A percentile compares a stretch with the other conserved stretches of the same genome.
phyloP scores from a whole-genome alignment of 306 rosid species.

The Luffa acutangula region DNA sequence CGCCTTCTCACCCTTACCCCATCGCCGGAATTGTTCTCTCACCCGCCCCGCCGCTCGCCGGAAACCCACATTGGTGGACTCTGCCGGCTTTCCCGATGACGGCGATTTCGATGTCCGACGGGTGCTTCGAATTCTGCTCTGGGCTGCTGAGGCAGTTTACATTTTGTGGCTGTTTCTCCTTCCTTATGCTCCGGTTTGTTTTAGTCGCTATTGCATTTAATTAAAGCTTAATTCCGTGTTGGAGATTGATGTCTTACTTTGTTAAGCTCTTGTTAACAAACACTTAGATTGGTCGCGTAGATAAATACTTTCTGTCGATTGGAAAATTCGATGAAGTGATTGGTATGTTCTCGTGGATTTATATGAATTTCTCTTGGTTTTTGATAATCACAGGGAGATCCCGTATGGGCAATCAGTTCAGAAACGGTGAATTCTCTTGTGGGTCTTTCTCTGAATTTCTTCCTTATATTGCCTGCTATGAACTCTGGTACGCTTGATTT shows the following conservation, averaged over 20 bases:
- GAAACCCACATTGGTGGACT: slow-evolving; percentile 17
- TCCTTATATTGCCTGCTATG: slow-evolving; percentile 61
- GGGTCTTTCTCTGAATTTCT: slow-evolving; percentile 81
- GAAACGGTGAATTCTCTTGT: slow-evolving; percentile 60
- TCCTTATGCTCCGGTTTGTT: slow-evolving; percentile 65
- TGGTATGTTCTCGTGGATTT: too few relatives aligned
- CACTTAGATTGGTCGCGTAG: neutral
- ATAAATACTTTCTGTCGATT: neutral
- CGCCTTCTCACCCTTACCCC: slow-evolving; percentile 1
- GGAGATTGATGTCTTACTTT: neutral
- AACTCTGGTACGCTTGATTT: slow-evolving; percentile 52
- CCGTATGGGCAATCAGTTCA: slow-evolving; percentile 85
- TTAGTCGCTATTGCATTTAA: neutral
- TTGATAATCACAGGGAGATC: slow-evolving; percentile 63
- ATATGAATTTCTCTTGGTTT: neutral
- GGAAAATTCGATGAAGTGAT: neutral
- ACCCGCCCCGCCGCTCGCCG: slow-evolving; percentile 31
- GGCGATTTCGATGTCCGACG: slow-evolving; percentile 18
- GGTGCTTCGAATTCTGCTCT: slow-evolving; percentile 31
- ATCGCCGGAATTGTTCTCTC: slow-evolving; percentile 5
- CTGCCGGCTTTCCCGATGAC: slow-evolving; percentile 12
- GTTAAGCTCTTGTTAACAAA: neutral
- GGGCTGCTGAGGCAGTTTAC: slow-evolving; percentile 65
- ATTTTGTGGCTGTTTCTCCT: slow-evolving; percentile 75
- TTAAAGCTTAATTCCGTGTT: neutral